These are phyloP conservation scores for Populus hybrid DNA, from an alignment of 441 rosid species.

Conservation along the genomic window DNA sequence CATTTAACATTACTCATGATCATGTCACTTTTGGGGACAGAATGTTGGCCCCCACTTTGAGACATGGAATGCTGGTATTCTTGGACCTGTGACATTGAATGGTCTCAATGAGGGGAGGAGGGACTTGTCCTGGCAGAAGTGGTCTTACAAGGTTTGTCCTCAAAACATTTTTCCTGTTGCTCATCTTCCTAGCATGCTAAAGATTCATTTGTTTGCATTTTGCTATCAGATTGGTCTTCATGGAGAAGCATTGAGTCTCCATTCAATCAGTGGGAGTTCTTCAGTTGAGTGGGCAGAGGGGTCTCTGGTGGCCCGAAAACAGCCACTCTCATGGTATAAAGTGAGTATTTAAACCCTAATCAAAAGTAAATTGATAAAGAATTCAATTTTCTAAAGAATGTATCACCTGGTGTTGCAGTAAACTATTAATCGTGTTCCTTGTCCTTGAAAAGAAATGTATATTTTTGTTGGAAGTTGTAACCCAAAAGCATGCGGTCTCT, in stretches of 20 bases:
- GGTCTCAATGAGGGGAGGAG: conserved; percentile 78
- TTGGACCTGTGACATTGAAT: conserved; percentile 79
- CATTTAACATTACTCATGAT: conserved; percentile 10
- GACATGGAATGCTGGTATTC: conserved; percentile 94
- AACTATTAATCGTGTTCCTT: not conserved
- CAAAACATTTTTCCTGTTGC: not conserved
- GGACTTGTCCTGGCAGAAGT: conserved; percentile 95
- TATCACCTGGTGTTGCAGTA: not conserved
- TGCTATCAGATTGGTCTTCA: conserved; percentile 71
- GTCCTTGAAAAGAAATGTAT: not conserved
- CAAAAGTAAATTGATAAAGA: not conserved
- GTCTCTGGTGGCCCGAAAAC: conserved; percentile 66
- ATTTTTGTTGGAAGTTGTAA: not conserved
- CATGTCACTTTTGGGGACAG: conserved; percentile 35
- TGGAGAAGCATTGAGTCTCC: conserved; percentile 88
- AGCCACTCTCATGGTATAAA: conserved; percentile 92
- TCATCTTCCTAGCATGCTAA: not conserved
- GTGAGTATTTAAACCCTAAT: conserved; percentile 36
- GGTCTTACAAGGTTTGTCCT: conserved; percentile 81
- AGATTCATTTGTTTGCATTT: conserved; percentile 13
- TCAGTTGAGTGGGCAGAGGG: conserved; percentile 91
- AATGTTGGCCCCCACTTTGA: conserved; percentile 97
- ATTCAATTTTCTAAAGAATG: not conserved
- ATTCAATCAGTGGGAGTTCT: conserved; percentile 79
- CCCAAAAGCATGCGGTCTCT: not conserved